phyloP scores from a whole-genome alignment of 306 rosid species.

The Morella rubra region DNA sequence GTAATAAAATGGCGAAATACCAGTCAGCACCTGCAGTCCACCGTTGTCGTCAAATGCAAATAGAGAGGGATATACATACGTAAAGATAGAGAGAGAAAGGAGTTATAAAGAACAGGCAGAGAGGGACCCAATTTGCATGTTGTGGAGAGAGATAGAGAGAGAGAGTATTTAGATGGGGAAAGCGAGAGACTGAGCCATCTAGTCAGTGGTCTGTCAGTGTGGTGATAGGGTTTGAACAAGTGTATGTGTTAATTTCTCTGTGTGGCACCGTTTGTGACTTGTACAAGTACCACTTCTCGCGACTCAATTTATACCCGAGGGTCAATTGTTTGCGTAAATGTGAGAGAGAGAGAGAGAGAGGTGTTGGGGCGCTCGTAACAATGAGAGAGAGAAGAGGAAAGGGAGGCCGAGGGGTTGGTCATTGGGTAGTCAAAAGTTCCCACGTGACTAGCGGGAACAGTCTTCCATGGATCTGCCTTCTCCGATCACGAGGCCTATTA shows the following conservation, averaged over 20 bases:
- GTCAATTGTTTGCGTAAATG: no score
- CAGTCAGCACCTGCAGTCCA: constrained; percentile 86
- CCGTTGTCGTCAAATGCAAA: constrained; percentile 68
- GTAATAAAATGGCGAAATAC: constrained; percentile 60
- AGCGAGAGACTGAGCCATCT: constrained; percentile 30
- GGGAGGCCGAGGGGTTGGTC: constrained; percentile 34
- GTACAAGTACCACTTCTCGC: not conserved
- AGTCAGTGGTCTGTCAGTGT: constrained; percentile 30
- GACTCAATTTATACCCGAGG: constrained; percentile 34
- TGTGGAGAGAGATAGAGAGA: constrained; percentile 34
- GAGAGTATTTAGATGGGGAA: constrained; percentile 7
- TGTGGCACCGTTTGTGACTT: constrained; percentile 17
- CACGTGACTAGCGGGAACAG: constrained; percentile 98
- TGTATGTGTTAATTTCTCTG: constrained; percentile 9
- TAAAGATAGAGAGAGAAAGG: constrained; percentile 9
- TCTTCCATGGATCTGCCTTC: constrained; percentile 92
- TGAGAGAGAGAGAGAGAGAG: not conserved
- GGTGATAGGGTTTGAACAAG: constrained; percentile 39
- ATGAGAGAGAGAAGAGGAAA: not conserved
- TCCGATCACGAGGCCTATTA: constrained; percentile 96
- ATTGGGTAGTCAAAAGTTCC: constrained; percentile 76
- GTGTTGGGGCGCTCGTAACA: not conserved
- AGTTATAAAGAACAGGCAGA: constrained; percentile 5
- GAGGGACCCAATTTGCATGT: constrained; percentile 46
- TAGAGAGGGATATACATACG: constrained; percentile 31